A percentile compares a stretch with the other conserved stretches of the same genome.
These are phyloP conservation scores for Syzygium oleosum DNA, from an alignment of 345 rosid species.

Conservation along the genomic window DNA sequence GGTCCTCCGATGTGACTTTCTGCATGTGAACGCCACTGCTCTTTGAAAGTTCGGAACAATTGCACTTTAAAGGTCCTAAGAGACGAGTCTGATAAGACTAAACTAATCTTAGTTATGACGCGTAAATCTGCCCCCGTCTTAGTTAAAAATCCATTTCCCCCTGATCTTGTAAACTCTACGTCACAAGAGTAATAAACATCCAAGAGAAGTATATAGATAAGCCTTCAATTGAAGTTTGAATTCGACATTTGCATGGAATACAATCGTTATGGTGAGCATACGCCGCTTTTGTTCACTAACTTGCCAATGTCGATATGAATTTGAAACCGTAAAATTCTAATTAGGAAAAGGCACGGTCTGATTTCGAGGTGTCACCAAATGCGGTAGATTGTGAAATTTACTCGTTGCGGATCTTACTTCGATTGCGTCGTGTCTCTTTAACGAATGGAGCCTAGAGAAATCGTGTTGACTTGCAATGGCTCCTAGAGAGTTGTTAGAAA, in stretches of 20 bases:
- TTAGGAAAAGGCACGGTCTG: background rate
- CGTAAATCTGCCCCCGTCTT: too few species aligned
- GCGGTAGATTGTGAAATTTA: background rate
- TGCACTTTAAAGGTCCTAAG: too few species aligned
- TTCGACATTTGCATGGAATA: background rate
- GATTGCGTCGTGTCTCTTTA: background rate
- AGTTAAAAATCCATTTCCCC: background rate
- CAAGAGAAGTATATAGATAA: background rate
- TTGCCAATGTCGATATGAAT: background rate
- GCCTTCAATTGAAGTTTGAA: too few species aligned
- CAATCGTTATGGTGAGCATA: background rate
- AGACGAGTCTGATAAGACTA: too few species aligned
- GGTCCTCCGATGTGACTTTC: too few species aligned
- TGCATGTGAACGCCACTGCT: too few species aligned
- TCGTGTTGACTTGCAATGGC: background rate
- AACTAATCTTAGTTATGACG: too few species aligned
- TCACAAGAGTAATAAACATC: background rate
- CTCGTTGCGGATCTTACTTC: background rate
- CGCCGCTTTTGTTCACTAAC: background rate
- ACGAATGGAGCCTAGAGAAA: background rate
- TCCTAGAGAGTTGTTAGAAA: background rate
- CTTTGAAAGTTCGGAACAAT: too few species aligned
- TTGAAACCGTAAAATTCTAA: background rate
- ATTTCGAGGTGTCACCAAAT: background rate
- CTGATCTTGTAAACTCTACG: background rate